phyloP scores from a whole-genome alignment of 2,329 filamentous ascomycete genomes.

The Pseudocercospora macadamiae region DNA sequence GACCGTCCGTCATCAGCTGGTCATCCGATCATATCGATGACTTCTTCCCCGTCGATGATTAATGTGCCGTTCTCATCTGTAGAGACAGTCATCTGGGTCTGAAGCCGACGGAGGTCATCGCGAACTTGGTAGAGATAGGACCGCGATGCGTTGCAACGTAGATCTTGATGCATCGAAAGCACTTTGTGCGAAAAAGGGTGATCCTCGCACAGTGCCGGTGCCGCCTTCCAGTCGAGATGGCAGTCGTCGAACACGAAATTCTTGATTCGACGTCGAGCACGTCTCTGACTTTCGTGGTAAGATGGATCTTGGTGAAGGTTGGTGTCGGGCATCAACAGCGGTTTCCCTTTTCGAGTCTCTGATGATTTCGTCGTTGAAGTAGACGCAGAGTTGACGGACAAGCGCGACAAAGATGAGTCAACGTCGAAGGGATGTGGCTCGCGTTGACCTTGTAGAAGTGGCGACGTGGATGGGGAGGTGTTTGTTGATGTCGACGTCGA shows the following conservation, averaged over 20 bases:
- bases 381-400: background rate
- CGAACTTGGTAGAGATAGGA: slow-evolving; percentile 21
- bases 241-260: slow-evolving; percentile 21
- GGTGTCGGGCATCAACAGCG: slow-evolving; percentile 16
- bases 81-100: background rate
- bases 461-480: slow-evolving; percentile 11
- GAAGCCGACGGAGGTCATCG: slow-evolving; percentile 15
- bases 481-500: slow-evolving; percentile 5
- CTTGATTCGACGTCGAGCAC: slow-evolving; percentile 21
- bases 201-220: slow-evolving; percentile 26
- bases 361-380: background rate
- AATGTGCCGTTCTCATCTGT: slow-evolving; percentile 6
- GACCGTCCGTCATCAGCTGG: slow-evolving; percentile 21
- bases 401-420: background rate
- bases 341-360: background rate
- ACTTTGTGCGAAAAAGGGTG: slow-evolving; percentile 17
- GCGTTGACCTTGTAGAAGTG: slow-evolving; percentile 9
- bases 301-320: slow-evolving; percentile 7
- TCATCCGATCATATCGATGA: slow-evolving; percentile 34
- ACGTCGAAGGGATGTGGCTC: slow-evolving; percentile 1
- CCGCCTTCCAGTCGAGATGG: slow-evolving; percentile 30
- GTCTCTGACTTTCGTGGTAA: slow-evolving; percentile 10
- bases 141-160: slow-evolving; percentile 26
- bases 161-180: slow-evolving; percentile 17
- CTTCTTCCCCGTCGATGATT: slow-evolving; percentile 25